Conservation (phyloP, 2,329 filamentous ascomycete species). For the Penicillium sp. region DNA sequence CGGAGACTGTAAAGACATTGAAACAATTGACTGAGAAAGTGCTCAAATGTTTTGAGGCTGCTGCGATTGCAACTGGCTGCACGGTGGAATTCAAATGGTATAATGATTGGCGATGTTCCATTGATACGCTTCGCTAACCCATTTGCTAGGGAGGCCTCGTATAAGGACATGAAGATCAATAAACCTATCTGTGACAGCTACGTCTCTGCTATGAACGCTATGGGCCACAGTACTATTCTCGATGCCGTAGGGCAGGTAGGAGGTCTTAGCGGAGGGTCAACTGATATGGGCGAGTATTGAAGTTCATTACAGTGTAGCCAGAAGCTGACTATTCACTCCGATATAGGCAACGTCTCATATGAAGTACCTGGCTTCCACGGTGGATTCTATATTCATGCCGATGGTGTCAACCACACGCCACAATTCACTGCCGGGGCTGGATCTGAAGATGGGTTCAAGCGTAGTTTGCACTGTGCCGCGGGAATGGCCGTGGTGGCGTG, state of each 20-base stretch:
- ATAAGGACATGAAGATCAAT: constrained; percentile 33
- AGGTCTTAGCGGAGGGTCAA: constrained; percentile 26
- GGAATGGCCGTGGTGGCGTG: constrained; percentile 22
- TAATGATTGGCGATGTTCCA: background rate
- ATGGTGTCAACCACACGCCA: constrained; percentile 20
- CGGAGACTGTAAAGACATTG: constrained; percentile 42
- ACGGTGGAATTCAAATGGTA: constrained; percentile 31
- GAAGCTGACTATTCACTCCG: background rate
- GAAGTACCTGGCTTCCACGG: constrained; percentile 23
- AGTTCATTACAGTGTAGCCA: background rate
- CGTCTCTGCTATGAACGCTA: constrained; percentile 29
- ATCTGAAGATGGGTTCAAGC: constrained; percentile 13
- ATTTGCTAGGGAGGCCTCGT: constrained; percentile 27
- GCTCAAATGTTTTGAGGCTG: constrained; percentile 35
- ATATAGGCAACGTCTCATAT: constrained; percentile 18
- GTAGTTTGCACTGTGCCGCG: constrained; percentile 17
- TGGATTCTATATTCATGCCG: constrained; percentile 18
- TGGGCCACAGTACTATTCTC: constrained; percentile 28
- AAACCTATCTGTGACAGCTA: constrained; percentile 33
- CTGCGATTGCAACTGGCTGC: constrained; percentile 35
- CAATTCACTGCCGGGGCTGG: constrained; percentile 20
- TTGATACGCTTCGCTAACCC: background rate
- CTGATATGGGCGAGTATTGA: constrained; percentile 29
- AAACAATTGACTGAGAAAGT: constrained; percentile 29
- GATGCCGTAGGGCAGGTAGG: constrained; percentile 21